Percentiles rank a stretch among this genome's conserved stretches.
These are phyloP conservation scores for Trypanosoma brucei DNA, from an alignment of 208 protist species.

Conservation along the genomic window DNA sequence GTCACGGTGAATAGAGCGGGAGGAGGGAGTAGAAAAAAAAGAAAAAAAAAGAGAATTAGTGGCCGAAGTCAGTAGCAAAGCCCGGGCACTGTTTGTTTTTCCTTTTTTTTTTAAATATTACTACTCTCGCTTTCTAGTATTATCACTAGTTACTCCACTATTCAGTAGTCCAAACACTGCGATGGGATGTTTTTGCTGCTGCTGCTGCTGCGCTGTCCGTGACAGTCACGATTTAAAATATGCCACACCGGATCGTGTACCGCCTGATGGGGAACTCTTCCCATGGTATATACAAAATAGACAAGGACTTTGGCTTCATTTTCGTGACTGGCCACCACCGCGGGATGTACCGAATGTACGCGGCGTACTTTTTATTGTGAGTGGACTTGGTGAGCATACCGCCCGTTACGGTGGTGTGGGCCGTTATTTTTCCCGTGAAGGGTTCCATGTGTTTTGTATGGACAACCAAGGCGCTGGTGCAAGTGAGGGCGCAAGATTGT, in stretches of 20 bases:
- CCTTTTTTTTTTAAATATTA: too few relatives aligned
- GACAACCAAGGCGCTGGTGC: constrained; percentile 75
- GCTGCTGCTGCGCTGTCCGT: too few relatives aligned
- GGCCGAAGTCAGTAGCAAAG: too few relatives aligned
- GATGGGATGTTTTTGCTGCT: too few relatives aligned
- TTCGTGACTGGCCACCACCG: constrained; percentile 61
- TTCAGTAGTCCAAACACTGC: too few relatives aligned
- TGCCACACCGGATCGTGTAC: constrained; percentile 31
- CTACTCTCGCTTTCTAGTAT: too few relatives aligned
- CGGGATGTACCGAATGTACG: constrained; percentile 12
- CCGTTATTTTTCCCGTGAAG: constrained; percentile 37
- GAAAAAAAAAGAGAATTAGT: too few relatives aligned
- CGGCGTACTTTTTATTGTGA: constrained; percentile 66
- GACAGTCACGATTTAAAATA: constrained; percentile 32
- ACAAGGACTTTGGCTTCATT: constrained; percentile 70
- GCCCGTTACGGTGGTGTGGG: constrained; percentile 70
- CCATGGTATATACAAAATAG: constrained; percentile 71
- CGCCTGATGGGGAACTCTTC: constrained; percentile 60
- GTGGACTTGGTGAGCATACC: constrained; percentile 63
- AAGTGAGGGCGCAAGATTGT: constrained; percentile 61
- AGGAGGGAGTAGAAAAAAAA: too few relatives aligned
- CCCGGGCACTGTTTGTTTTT: too few relatives aligned
- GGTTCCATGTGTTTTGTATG: constrained; percentile 53
- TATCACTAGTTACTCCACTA: too few relatives aligned
- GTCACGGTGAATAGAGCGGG: too few relatives aligned